Evolutionary conservation across 345 rosid genomes (phyloP).

Genomic region (Raphanus raphanistrum): DNA sequence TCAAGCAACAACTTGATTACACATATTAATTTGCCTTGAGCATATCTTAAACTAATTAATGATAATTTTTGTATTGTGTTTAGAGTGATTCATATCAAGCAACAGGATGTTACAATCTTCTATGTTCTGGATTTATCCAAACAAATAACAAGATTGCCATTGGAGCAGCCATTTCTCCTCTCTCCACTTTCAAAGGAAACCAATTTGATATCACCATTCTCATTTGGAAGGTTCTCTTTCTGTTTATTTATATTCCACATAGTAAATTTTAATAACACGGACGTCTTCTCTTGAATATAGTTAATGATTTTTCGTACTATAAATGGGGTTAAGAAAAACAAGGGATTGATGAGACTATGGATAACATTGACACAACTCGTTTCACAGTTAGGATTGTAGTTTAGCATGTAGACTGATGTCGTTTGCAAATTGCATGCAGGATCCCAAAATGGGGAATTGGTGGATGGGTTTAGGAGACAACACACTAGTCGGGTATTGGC

Average conservation of each 20-base stretch:
- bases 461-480: slow-evolving; percentile 96
- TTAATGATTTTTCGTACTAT: not conserved
- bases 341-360: not conserved
- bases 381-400: not conserved
- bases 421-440: slow-evolving; percentile 47
- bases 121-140: slow-evolving; percentile 92
- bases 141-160: slow-evolving; percentile 92
- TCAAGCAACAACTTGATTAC: not conserved
- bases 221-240: slow-evolving; percentile 74
- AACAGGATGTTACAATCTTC: slow-evolving; percentile 95
- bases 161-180: slow-evolving; percentile 97
- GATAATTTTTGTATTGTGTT: not conserved
- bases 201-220: slow-evolving; percentile 92
- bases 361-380: not conserved
- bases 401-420: not conserved
- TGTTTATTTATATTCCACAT: not conserved
- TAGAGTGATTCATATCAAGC: slow-evolving; percentile 98
- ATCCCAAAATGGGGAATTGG: slow-evolving; percentile 91
- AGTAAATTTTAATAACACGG: not conserved
- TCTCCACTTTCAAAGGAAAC: slow-evolving; percentile 58
- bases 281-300: not conserved
- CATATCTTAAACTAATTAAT: slow-evolving; percentile 4
- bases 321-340: not conserved
- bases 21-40: not conserved
- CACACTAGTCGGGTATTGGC: slow-evolving; percentile 93